Conservation (phyloP, 2,329 filamentous ascomycete species). For the Fusarium sp. region DNA sequence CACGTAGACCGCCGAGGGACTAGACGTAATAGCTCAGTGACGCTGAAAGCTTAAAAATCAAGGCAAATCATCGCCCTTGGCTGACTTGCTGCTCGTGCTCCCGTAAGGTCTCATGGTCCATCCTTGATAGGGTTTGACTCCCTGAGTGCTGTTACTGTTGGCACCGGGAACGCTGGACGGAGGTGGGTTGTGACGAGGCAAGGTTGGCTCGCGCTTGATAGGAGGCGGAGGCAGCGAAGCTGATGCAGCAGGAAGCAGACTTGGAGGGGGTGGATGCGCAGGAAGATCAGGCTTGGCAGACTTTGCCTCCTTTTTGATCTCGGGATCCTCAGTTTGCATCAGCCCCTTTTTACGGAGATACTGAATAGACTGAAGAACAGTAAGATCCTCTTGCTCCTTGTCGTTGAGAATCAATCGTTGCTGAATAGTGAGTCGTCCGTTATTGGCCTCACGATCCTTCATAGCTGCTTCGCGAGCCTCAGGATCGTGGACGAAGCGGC, state of each 20-base stretch:
- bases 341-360: constrained; percentile 71
- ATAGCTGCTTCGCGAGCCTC: constrained; percentile 72
- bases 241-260: constrained; percentile 54
- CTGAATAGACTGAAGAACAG: constrained; percentile 73
- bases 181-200: constrained; percentile 50
- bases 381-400: constrained; percentile 74
- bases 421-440: constrained; percentile 73
- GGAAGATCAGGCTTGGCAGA: constrained; percentile 30
- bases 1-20: background rate
- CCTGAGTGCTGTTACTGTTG: constrained; percentile 49
- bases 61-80: constrained; percentile 51
- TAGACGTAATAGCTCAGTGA: background rate
- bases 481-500: constrained; percentile 76
- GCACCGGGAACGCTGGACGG: constrained; percentile 47
- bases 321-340: constrained; percentile 50
- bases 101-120: constrained; percentile 54
- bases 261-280: constrained; percentile 39
- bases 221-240: constrained; percentile 53
- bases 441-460: constrained; percentile 71
- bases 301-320: constrained; percentile 33
- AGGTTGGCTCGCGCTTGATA: constrained; percentile 48
- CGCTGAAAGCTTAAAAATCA: constrained; percentile 26
- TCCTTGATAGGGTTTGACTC: constrained; percentile 52
- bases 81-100: constrained; percentile 47
- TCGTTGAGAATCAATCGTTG: constrained; percentile 75